Percentiles rank a stretch among this genome's conserved stretches.
Conservation (phyloP, 495 filamentous ascomycete genomes). For the Aspergillus incahuasiensis region DNA sequence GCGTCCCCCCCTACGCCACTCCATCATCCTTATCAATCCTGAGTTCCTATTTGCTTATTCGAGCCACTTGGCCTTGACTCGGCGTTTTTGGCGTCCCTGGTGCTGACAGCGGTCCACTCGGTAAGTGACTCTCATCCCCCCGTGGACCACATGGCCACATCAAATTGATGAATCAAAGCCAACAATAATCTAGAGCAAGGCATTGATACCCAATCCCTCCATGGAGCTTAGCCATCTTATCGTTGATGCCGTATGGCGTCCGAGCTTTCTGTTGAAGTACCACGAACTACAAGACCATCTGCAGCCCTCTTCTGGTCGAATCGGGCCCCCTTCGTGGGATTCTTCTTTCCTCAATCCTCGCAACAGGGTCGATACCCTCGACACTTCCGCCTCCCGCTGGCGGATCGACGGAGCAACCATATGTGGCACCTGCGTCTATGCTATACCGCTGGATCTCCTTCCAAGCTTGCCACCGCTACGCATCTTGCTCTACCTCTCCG, state of each 20-base stretch:
- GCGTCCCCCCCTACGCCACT: neutral
- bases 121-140: neutral
- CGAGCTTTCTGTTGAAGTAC: conserved; percentile 9
- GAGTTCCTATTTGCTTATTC: neutral
- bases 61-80: neutral
- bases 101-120: conserved; percentile 3
- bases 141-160: neutral
- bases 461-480: conserved; percentile 1
- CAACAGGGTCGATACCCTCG: conserved; percentile 5
- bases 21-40: neutral
- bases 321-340: conserved; percentile 6
- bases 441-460: conserved; percentile 1
- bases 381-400: conserved; percentile 6
- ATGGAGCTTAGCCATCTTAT: conserved; percentile 11
- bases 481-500: conserved; percentile 2
- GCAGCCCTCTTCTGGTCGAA: conserved; percentile 1
- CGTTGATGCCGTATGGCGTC: conserved; percentile 7
- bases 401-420: conserved; percentile 7
- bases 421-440: conserved; percentile 5
- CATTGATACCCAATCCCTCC: neutral
- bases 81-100: conserved; percentile 1
- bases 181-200: neutral
- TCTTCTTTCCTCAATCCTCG: conserved; percentile 4
- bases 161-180: neutral
- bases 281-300: conserved; percentile 4